Conservation (phyloP, 169 alveolate genomes). For the Ichthyophthirius multifiliis region DNA sequence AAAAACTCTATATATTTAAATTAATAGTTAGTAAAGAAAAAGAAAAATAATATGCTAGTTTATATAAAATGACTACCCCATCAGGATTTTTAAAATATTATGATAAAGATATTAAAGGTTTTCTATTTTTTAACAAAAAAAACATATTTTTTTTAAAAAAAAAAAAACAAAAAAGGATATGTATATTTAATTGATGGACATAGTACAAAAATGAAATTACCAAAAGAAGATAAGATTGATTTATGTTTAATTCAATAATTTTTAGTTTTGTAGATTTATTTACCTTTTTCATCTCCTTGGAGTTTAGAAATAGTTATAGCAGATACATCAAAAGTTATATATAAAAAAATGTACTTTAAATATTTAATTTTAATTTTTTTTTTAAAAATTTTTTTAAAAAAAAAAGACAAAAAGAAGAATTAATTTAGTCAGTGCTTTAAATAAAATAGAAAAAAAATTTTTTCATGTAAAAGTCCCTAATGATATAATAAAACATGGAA, state of each 20-base stretch:
- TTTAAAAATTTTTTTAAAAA: background rate
- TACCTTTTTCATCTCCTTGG: conserved; percentile 42
- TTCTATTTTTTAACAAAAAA: background rate
- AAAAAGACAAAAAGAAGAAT: conserved; percentile 59
- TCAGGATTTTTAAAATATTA: conserved; percentile 27
- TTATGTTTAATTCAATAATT: conserved; percentile 57
- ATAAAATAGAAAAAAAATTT: conserved; percentile 46
- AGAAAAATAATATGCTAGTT: conserved; percentile 16
- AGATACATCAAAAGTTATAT: conserved; percentile 44
- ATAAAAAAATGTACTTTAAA: background rate
- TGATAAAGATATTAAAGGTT: conserved; percentile 49
- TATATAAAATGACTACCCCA: conserved; percentile 18
- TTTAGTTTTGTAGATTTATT: conserved; percentile 46
- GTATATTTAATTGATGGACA: conserved; percentile 42
- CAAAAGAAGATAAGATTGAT: conserved; percentile 48
- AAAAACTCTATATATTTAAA: background rate
- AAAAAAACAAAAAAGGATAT: conserved; percentile 18
- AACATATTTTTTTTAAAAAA: background rate
- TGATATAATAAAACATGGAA: conserved; percentile 46
- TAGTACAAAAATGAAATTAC: conserved; percentile 48
- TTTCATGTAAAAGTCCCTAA: conserved; percentile 67
- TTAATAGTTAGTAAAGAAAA: conserved; percentile 36
- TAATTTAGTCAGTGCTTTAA: conserved; percentile 54
- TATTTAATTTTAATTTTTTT: background rate
- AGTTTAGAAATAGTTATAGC: conserved; percentile 61